phyloP scores from a whole-genome alignment of 352 stramenopile genomes.

The Phytophthora quininea region DNA sequence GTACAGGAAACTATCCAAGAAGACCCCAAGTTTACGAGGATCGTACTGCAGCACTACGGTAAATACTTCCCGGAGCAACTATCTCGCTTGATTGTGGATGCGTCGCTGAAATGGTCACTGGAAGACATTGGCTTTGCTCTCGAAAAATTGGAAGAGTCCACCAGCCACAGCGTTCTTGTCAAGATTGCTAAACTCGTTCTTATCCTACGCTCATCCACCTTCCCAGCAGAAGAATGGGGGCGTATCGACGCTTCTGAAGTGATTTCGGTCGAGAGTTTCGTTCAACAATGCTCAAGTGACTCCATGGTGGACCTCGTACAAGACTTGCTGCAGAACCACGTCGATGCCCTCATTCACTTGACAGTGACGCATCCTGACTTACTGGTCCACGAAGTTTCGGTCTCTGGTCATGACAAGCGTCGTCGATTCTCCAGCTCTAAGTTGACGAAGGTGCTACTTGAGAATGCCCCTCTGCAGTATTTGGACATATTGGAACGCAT shows the following conservation, averaged over 20 bases:
- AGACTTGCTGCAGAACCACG: slow-evolving; percentile 50
- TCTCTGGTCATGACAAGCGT: slow-evolving; percentile 2
- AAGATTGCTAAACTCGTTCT: slow-evolving; percentile 73
- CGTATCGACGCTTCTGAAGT: slow-evolving; percentile 14
- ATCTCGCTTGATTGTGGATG: slow-evolving; percentile 72
- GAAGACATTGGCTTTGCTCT: slow-evolving; percentile 74
- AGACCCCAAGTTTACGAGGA: slow-evolving; percentile 60
- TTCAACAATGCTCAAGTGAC: slow-evolving; percentile 38
- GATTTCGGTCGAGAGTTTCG: slow-evolving; percentile 16
- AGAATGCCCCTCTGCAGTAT: slow-evolving; percentile 48
- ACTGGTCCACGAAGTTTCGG: slow-evolving; percentile 38
- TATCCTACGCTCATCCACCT: slow-evolving; percentile 49
- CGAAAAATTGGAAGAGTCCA: slow-evolving; percentile 53
- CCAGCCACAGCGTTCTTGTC: slow-evolving; percentile 56
- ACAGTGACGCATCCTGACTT: slow-evolving; percentile 69
- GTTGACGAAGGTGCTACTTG: slow-evolving; percentile 51
- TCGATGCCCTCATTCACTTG: slow-evolving; percentile 57
- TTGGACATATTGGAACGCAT: slow-evolving; percentile 62
- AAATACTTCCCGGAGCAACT: slow-evolving; percentile 80
- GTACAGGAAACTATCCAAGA: slow-evolving; percentile 9
- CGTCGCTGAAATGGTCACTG: slow-evolving; percentile 72
- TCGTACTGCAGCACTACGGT: slow-evolving; percentile 72
- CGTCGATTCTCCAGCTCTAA: slow-evolving; percentile 44
- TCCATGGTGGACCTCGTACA: slow-evolving; percentile 45
- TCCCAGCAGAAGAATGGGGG: slow-evolving; percentile 37